Percentiles rank a stretch among this genome's conserved stretches.
Evolutionary conservation across 129 eudicot species (phyloP).

Genomic region (Oenanthe sinensis): DNA sequence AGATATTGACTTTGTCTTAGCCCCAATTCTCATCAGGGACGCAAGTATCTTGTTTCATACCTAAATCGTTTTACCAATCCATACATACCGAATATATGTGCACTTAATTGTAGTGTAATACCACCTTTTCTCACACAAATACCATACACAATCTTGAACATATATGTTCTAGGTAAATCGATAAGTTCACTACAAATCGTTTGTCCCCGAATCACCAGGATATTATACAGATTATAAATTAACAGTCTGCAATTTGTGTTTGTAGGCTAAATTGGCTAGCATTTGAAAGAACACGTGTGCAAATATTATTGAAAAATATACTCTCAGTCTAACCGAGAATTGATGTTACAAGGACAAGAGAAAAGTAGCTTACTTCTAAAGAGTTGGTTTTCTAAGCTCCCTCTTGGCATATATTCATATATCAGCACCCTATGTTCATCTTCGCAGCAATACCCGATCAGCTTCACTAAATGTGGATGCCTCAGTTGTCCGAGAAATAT

Average conservation of each 20-base stretch:
- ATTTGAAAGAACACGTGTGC: neutral
- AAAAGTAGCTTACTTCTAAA: slow-evolving; percentile 64
- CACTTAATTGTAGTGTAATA: neutral
- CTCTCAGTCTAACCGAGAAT: neutral
- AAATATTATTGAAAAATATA: no score
- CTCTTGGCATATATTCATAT: slow-evolving; percentile 88
- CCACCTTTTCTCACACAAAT: neutral
- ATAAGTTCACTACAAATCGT: no score
- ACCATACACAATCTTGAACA: neutral
- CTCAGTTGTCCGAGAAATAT: slow-evolving; percentile 78
- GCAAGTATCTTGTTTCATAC: neutral
- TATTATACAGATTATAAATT: no score
- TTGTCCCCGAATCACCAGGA: neutral
- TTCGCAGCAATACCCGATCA: slow-evolving; percentile 93
- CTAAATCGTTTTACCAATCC: neutral
- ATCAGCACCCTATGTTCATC: slow-evolving; percentile 79
- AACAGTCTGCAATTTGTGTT: neutral
- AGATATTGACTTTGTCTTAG: neutral
- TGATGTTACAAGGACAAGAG: no score
- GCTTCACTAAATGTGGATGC: slow-evolving; percentile 81
- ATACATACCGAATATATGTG: neutral
- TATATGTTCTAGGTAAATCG: neutral
- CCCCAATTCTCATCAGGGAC: neutral
- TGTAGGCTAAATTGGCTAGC: neutral
- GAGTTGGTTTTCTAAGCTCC: slow-evolving; percentile 91